phyloP scores from a whole-genome alignment of 306 rosid genomes.

The Vicia villosa region DNA sequence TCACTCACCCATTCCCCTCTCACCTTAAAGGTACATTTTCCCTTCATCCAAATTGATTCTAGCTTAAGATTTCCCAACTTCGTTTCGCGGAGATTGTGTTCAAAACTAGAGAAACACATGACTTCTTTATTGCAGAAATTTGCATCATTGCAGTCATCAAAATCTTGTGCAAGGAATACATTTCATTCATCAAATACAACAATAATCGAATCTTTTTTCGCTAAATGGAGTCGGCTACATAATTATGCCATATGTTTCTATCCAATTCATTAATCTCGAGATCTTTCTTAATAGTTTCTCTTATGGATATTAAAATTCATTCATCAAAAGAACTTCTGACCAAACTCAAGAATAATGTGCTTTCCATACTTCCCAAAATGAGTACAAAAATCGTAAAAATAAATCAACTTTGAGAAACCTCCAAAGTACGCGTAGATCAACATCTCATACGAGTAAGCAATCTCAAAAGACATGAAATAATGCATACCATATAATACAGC shows the following conservation, averaged over 20 bases:
- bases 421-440: not conserved
- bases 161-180: not conserved
- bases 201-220: no score
- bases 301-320: not conserved
- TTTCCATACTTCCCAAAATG: slow-evolving; percentile 13
- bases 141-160: slow-evolving; percentile 6
- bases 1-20: not conserved
- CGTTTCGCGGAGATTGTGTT: not conserved
- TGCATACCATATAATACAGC: not conserved
- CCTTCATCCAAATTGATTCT: not conserved
- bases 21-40: slow-evolving; percentile 2
- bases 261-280: no score
- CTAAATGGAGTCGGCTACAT: no score
- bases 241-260: no score
- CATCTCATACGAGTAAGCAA: slow-evolving; percentile 9
- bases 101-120: not conserved
- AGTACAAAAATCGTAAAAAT: slow-evolving; percentile 5
- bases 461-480: not conserved
- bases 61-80: not conserved
- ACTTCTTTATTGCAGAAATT: slow-evolving; percentile 12
- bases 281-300: no score
- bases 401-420: slow-evolving; percentile 16
- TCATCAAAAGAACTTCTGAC: slow-evolving; percentile 15
- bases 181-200: not conserved
- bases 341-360: not conserved